Evolutionary conservation across 2,329 filamentous ascomycete species (phyloP), one percentile per base, ranked within the genome.

Genomic region (Pestalotiopsis sp.): DNA sequence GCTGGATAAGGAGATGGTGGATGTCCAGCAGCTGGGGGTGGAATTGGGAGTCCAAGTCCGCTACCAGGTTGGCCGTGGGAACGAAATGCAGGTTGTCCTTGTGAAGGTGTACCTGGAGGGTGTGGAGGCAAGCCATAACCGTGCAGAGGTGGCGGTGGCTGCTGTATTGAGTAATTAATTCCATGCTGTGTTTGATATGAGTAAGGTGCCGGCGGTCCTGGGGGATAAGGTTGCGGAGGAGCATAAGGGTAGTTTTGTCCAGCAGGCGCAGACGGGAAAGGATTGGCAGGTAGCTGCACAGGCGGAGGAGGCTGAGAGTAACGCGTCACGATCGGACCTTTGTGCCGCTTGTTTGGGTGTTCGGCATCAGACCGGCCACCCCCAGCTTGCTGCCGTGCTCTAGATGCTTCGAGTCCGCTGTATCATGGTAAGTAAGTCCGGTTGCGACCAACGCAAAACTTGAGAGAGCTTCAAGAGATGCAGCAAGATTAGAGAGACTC

Each of bases 181-280:
- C 58, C 39, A 64, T 39, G 41, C 23, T 38, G 27, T 58, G 31
- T 14, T 20, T 41, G 62, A 39, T 36, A 64, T 12, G 45, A 31
- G 20, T 63, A 57, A 6, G 36, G 63, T 20, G 58, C 13, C n/a
- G 13, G 57, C 2, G 41, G 45, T 52, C 45, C 17, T 12, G 64
- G 27, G 27, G 36, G 64, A n/a, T 67, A n/a, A 7, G 38, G 68
- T 11, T 23, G 57, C 17, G 66, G 57, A 9, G 56, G 68, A n/a
- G 38, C 56, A 13, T 59, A 91, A 58, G 91, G 91, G 70, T 66
- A 69, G 17, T 59, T 58, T 36, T 66, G 45, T n/a, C 23, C n/a
- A 14, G 52, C 49, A 27, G 49, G 36, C 9, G 45, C 56, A 31
- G 49, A 56, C 12, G 71, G 70, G 31, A 71, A 73, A 52, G 66